These are phyloP conservation scores for Symbiotaphrina buchneri DNA, from an alignment of 495 filamentous ascomycete species.

Conservation along the genomic window DNA sequence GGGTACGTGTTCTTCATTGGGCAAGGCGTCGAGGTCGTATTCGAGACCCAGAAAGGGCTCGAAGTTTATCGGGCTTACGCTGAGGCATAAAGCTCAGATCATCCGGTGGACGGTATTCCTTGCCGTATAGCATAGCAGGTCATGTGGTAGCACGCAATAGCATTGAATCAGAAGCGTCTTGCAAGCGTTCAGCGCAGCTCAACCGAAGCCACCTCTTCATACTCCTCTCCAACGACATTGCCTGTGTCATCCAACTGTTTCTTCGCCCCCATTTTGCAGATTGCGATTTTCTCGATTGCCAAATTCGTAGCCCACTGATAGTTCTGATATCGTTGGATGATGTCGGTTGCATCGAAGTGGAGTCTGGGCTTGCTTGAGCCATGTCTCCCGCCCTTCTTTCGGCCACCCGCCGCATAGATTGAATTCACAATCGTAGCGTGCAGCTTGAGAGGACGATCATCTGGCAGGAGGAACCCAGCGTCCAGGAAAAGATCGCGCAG, in stretches of 20 bases:
- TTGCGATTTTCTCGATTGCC: slow-evolving; percentile 34
- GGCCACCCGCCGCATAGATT: slow-evolving; percentile 37
- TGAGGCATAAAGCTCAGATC: slow-evolving; percentile 13
- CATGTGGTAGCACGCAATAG: too few relatives aligned
- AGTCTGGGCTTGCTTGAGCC: slow-evolving; percentile 11
- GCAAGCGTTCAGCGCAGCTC: too few relatives aligned
- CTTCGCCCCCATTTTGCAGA: slow-evolving; percentile 64
- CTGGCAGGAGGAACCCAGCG: slow-evolving; percentile 34
- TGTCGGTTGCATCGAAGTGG: slow-evolving; percentile 26
- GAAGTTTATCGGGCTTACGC: slow-evolving; percentile 32
- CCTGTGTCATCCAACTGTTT: slow-evolving; percentile 24
- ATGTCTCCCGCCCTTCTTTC: slow-evolving; percentile 4
- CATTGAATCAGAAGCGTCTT: too few relatives aligned
- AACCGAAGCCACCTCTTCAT: too few relatives aligned
- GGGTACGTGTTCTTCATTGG: slow-evolving; percentile 52
- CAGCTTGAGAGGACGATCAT: slow-evolving; percentile 43
- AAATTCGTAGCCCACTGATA: slow-evolving; percentile 39
- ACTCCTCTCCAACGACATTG: too few relatives aligned
- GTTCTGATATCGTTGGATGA: slow-evolving; percentile 26
- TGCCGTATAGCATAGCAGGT: too few relatives aligned
- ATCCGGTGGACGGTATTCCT: too few relatives aligned
- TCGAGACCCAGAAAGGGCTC: slow-evolving; percentile 23
- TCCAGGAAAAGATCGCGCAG: slow-evolving; percentile 37
- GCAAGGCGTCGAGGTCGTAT: slow-evolving; percentile 27
- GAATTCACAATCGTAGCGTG: slow-evolving; percentile 84